phyloP scores from a whole-genome alignment of 2,329 filamentous ascomycete species.

The Hypoxylon sp. region DNA sequence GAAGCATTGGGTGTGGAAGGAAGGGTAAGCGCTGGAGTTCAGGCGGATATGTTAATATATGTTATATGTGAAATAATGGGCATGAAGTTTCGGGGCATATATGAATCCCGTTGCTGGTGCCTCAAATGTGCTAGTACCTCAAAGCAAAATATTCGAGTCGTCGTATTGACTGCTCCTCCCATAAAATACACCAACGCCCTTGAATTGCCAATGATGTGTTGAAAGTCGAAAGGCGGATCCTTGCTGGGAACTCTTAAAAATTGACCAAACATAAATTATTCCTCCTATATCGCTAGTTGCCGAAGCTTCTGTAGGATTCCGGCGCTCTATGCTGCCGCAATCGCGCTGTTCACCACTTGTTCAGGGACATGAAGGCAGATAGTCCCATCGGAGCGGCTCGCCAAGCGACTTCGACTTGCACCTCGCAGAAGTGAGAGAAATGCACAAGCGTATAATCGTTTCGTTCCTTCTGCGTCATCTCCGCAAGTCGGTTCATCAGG shows the following conservation, averaged over 20 bases:
- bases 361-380: not conserved
- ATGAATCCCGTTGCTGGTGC: not conserved
- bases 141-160: not conserved
- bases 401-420: not conserved
- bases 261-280: not conserved
- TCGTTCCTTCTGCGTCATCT: not conserved
- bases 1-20: slow-evolving; percentile 6
- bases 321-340: not conserved
- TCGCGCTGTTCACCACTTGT: not conserved
- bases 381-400: not conserved
- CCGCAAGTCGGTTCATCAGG: not conserved
- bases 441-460: not conserved
- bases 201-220: not conserved
- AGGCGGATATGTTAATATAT: not conserved
- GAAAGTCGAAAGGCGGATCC: not conserved
- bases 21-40: slow-evolving; percentile 13
- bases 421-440: not conserved
- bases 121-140: not conserved
- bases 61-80: not conserved
- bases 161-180: not conserved
- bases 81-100: not conserved
- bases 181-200: not conserved
- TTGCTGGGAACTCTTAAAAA: not conserved
- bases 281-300: not conserved
- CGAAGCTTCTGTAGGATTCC: not conserved